Evolutionary conservation across 768 basidiomycete species (phyloP).

Genomic region (Mycena amicta): DNA sequence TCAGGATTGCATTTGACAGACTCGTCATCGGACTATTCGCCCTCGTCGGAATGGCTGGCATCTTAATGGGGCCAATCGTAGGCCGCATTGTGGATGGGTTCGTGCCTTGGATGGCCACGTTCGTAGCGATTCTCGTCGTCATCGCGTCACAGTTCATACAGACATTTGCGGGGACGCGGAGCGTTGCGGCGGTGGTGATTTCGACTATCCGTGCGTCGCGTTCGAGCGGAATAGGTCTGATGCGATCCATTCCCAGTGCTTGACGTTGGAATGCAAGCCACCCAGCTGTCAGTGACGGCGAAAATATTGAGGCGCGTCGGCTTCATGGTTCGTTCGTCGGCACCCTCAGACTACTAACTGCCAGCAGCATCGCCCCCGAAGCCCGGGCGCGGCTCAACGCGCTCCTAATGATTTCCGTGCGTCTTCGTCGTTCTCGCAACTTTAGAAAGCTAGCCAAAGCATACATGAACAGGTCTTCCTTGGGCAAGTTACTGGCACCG

Average conservation of each 20-base stretch:
- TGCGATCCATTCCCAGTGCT: constrained; percentile 29
- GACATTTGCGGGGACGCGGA: constrained; percentile 50
- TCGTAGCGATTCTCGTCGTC: constrained; percentile 43
- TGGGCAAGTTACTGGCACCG: constrained; percentile 64
- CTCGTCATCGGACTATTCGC: constrained; percentile 61
- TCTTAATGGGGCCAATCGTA: constrained; percentile 51
- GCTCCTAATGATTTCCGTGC: constrained; percentile 40
- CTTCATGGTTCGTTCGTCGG: no score
- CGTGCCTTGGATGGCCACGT: constrained; percentile 59
- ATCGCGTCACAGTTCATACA: constrained; percentile 48
- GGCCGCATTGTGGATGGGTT: constrained; percentile 57
- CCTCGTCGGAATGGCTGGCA: constrained; percentile 54
- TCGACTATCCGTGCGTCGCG: constrained; percentile 42
- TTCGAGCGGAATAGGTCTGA: not conserved
- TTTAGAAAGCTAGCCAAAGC: not conserved
- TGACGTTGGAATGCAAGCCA: constrained; percentile 54
- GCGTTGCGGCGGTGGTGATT: constrained; percentile 53
- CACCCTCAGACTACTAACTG: no score
- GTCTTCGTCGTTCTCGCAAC: not conserved
- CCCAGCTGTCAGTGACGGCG: constrained; percentile 52
- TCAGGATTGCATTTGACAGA: constrained; percentile 46
- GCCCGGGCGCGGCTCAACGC: constrained; percentile 61
- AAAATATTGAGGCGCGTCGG: constrained; percentile 44
- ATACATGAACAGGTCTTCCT: constrained; percentile 12
- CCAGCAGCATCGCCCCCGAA: constrained; percentile 40